A percentile compares a stretch with the other conserved stretches of the same genome.
phyloP scores from a whole-genome alignment of 2,329 filamentous ascomycete genomes.

The Mollisia scopiformis region DNA sequence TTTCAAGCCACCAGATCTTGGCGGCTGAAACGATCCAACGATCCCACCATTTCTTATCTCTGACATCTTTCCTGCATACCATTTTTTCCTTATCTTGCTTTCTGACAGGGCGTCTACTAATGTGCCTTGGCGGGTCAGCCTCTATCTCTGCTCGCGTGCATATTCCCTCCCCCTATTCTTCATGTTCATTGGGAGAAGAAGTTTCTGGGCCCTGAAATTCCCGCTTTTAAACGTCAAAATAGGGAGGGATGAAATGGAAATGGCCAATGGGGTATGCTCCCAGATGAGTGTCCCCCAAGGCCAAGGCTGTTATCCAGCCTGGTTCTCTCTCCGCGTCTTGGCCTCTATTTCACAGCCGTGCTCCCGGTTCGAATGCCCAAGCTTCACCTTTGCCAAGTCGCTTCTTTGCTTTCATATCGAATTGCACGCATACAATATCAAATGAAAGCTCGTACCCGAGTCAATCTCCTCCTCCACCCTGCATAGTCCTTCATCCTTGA shows the following conservation, averaged over 20 bases:
- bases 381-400: neutral
- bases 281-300: neutral
- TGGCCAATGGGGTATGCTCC: neutral
- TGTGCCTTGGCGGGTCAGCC: conserved; percentile 1
- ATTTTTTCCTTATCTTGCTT: conserved; percentile 5
- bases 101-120: neutral
- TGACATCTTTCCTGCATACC: neutral
- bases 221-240: neutral
- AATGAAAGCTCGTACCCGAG: neutral
- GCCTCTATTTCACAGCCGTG: neutral
- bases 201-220: conserved; percentile 1
- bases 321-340: conserved; percentile 1
- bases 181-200: neutral
- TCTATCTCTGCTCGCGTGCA: conserved; percentile 1
- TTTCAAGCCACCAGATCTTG: conserved; percentile 11
- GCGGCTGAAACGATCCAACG: neutral
- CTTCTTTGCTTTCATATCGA: neutral
- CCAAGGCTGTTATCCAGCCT: conserved; percentile 15
- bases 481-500: neutral
- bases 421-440: neutral
- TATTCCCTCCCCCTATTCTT: neutral
- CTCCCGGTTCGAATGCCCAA: neutral
- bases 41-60: conserved; percentile 2
- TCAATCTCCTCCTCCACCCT: neutral
- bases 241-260: neutral